Conservation (phyloP, 1,139 yeast genomes). For the Pichia sp. region DNA sequence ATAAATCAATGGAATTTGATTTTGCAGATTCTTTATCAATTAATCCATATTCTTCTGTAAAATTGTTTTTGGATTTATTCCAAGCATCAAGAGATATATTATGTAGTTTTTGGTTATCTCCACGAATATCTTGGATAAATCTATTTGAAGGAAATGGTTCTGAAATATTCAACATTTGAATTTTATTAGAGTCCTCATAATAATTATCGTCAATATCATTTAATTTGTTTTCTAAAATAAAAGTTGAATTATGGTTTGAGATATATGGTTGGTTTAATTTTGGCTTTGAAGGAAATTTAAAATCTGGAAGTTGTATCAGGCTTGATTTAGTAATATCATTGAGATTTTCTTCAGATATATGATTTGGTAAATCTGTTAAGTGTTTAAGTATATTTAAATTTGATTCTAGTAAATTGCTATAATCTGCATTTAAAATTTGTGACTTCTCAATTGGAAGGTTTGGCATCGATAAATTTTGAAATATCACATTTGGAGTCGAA, state of each 20-base stretch:
- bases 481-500: slow-evolving; percentile 6
- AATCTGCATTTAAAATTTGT: not conserved
- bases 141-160: slow-evolving; percentile 1
- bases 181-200: slow-evolving; percentile 1
- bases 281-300: slow-evolving; percentile 2
- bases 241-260: no score
- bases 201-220: not conserved
- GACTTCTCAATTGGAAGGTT: not conserved
- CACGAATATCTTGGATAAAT: not conserved
- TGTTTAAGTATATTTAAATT: no score
- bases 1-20: not conserved
- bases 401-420: no score
- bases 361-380: not conserved
- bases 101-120: not conserved
- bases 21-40: not conserved
- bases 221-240: no score
- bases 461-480: slow-evolving; percentile 1
- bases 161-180: slow-evolving; percentile 13
- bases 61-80: not conserved
- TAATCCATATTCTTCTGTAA: not conserved
- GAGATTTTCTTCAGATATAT: slow-evolving; percentile 2
- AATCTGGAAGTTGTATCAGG: not conserved
- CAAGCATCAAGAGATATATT: not conserved
- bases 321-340: not conserved
- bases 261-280: no score